A percentile compares a stretch with the other conserved stretches of the same genome.
Evolutionary conservation across 2,329 filamentous ascomycete genomes (phyloP).

Genomic region (Hypoxylon sp.): DNA sequence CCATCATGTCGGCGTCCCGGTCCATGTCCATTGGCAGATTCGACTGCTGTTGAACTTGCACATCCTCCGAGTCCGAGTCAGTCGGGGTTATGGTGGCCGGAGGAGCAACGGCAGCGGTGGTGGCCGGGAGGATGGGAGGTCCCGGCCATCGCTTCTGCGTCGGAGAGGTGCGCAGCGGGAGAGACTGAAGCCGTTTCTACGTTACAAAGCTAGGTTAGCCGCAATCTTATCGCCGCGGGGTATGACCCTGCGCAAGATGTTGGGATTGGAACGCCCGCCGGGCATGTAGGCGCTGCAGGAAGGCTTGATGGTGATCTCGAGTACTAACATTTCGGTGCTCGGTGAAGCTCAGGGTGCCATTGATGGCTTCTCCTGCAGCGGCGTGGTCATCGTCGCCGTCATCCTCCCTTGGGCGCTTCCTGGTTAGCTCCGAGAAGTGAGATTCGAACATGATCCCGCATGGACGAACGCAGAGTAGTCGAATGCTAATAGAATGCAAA

Average conservation of each 20-base stretch:
- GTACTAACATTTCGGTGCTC: conserved; percentile 47
- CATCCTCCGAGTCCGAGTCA: conserved; percentile 52
- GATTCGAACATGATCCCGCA: conserved; percentile 34
- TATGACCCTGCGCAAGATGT: neutral
- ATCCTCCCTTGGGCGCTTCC: conserved; percentile 44
- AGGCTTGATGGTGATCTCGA: neutral
- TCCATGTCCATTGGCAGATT: conserved; percentile 47
- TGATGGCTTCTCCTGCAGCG: conserved; percentile 24
- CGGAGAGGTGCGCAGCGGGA: conserved; percentile 59
- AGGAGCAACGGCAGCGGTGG: conserved; percentile 38
- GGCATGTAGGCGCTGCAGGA: neutral
- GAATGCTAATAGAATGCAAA: neutral
- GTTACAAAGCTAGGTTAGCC: conserved; percentile 27
- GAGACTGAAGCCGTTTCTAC: conserved; percentile 63
- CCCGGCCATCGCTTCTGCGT: conserved; percentile 48
- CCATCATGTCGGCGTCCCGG: conserved; percentile 61
- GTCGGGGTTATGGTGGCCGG: conserved; percentile 50
- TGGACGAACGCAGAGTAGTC: conserved; percentile 9
- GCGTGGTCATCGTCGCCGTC: conserved; percentile 30
- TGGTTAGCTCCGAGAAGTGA: conserved; percentile 34
- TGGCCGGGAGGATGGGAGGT: conserved; percentile 40
- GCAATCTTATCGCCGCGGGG: neutral
- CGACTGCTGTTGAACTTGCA: conserved; percentile 38
- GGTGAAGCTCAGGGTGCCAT: conserved; percentile 40
- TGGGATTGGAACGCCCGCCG: neutral